Base-by-base conservation (phyloP, 257 asterid genomes). In the Linaria vulgaris region DNA sequence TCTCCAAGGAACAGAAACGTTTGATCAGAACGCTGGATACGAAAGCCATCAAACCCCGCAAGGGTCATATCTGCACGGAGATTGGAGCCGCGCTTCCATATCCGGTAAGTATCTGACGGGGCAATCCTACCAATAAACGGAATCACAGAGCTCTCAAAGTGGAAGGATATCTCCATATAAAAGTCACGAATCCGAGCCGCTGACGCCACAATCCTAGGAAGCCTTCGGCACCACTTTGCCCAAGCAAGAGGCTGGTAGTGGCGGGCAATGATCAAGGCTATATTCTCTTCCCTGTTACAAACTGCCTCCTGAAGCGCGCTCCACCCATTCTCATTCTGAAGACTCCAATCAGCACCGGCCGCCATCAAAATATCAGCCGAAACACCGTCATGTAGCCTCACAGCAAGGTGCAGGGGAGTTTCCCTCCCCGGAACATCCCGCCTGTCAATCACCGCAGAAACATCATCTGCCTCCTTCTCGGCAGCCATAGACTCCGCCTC, bases 301-400 rank as follows among this genome's bases (percentile, higher is more conserved):
- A 94, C 99, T 15, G 99, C 99, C 87, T 94, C 99, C 78, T 94
- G 99, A 25, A 94, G 95, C 20, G 99, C 96, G 76, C 96, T 94
- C 99, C 99, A 94, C 12, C 99, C 99, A 41, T 86, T 84, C 62
- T 94, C 99, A 61, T 94, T 94, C 80, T 90, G 99, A 41, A 94
- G 95, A 74, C 99, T 94, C 99, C 99, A 94, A 75, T 94, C 95
- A 47, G 99, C 97, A 68, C 99, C 99, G 31, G 96, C 95, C 15
- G 96, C 83, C 99, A 94, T 94, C 76, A 94, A 83, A 68, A 94
- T 84, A 81, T 94, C 99, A 56, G 99, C 96, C 3, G 96, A 85
- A 38, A 67, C 54, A 4, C 89, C 76, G 58, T 94, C 99, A 54
- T 80, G 83, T 67, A 90, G 71, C 74, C 86, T 79, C 37, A 94